Percentiles rank a stretch among this genome's conserved stretches.
phyloP scores from a whole-genome alignment of 139 green algal genomes.

The Mychonastes homosphaera region DNA sequence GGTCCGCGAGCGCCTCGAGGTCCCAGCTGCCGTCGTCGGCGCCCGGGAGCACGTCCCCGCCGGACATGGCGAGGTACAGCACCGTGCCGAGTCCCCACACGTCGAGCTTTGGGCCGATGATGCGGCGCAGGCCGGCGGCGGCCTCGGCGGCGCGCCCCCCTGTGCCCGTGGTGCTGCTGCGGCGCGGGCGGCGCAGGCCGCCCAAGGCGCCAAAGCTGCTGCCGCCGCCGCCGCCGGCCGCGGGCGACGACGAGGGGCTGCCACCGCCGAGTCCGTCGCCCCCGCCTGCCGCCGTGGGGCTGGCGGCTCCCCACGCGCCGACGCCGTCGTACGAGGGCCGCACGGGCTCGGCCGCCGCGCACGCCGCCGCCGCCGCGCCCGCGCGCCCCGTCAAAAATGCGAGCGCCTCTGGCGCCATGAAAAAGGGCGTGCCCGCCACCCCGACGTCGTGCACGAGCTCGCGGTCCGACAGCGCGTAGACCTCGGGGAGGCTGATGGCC shows the following conservation, averaged over 20 bases:
- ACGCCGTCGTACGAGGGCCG: neutral
- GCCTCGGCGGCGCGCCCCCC: neutral
- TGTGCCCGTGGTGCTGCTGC: no score
- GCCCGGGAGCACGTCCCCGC: slow-evolving; percentile 18
- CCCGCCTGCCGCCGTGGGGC: no score
- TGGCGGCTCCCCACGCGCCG: neutral
- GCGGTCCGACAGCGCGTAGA: neutral
- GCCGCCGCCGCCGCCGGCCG: no score
- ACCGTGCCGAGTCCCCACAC: slow-evolving; percentile 19
- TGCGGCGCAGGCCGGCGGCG: slow-evolving; percentile 4
- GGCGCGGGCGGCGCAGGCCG: no score
- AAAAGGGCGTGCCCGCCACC: slow-evolving; percentile 18
- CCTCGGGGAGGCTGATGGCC: slow-evolving; percentile 3
- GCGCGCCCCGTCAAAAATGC: slow-evolving; percentile 11
- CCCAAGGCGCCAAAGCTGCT: no score
- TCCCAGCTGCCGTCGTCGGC: slow-evolving; percentile 12
- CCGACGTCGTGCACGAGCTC: slow-evolving; percentile 14
- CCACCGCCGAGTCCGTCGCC: no score
- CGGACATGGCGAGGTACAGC: slow-evolving; percentile 17
- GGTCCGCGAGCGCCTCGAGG: slow-evolving; percentile 12
- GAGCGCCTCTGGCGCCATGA: slow-evolving; percentile 21
- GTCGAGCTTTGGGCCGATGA: slow-evolving; percentile 16
- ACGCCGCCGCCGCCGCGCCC: neutral
- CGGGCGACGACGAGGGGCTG: neutral
- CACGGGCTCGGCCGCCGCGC: neutral